phyloP scores from a whole-genome alignment of 176 grass and related monocot species.

The Typha latifolia region DNA sequence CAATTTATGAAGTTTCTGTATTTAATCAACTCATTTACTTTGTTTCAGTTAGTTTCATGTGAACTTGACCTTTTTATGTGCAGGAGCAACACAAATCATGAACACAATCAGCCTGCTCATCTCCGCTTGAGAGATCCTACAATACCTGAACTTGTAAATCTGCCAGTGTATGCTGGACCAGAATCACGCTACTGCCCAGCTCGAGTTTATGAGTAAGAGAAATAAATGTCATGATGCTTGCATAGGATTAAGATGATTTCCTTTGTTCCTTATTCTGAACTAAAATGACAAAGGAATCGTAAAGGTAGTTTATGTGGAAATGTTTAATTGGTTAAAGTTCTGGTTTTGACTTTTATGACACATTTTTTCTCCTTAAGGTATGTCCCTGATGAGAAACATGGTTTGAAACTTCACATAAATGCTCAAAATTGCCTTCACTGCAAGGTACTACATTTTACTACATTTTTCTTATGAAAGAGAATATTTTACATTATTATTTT shows the following conservation, averaged over 20 bases:
- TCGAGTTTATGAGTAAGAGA: conserved; percentile 90
- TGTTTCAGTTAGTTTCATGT: conserved; percentile 9
- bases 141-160: conserved; percentile 62
- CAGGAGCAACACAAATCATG: conserved; percentile 99
- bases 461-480: too few relatives aligned
- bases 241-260: not conserved
- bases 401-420: conserved; percentile 77
- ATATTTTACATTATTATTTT: too few relatives aligned
- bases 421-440: conserved; percentile 98
- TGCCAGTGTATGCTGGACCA: conserved; percentile 67
- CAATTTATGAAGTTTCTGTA: not conserved
- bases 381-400: conserved; percentile 50
- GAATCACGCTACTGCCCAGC: conserved; percentile 89
- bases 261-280: not conserved
- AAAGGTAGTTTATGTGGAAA: not conserved
- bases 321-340: not conserved
- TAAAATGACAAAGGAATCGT: not conserved
- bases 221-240: not conserved
- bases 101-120: conserved; percentile 96
- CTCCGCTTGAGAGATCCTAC: conserved; percentile 59
- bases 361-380: conserved; percentile 40
- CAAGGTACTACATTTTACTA: conserved; percentile 39
- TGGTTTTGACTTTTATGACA: not conserved
- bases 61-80: conserved; percentile 1
- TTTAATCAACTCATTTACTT: conserved; percentile 5